phyloP scores from a whole-genome alignment of 2,329 filamentous ascomycete species.

The Pyricularia sp. region DNA sequence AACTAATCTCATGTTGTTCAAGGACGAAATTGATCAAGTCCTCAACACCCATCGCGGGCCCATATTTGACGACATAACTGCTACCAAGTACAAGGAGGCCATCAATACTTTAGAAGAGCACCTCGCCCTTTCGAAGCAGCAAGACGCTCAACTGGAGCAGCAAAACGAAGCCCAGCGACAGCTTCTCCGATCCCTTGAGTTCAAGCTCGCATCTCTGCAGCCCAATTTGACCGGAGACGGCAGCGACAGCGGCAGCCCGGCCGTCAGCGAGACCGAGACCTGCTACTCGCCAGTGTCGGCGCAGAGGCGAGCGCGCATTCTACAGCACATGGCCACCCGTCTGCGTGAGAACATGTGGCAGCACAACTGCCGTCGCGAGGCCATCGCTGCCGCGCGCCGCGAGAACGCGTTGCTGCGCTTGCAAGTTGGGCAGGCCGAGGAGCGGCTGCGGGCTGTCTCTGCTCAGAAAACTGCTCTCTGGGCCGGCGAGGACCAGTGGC shows the following conservation, averaged over 20 bases:
- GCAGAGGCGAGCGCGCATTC: constrained; percentile 14
- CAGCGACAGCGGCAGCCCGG: not conserved
- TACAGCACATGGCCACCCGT: constrained; percentile 9
- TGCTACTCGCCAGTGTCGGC: constrained; percentile 5
- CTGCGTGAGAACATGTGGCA: constrained; percentile 11
- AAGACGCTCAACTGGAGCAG: not conserved
- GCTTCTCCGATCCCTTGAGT: constrained; percentile 1
- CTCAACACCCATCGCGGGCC: constrained; percentile 9
- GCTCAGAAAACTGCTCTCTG: too few species aligned
- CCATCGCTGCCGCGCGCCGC: not conserved
- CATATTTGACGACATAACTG: constrained; percentile 4
- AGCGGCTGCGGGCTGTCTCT: constrained; percentile 4
- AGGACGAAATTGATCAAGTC: constrained; percentile 10
- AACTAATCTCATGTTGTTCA: too few species aligned
- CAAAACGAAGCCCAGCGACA: constrained; percentile 2
- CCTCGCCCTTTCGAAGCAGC: not conserved
- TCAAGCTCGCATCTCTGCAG: not conserved
- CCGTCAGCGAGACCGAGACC: not conserved
- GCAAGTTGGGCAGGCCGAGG: constrained; percentile 4
- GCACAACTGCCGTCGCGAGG: constrained; percentile 1
- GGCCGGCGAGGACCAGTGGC: not conserved
- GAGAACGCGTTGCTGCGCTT: not conserved
- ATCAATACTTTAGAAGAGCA: constrained; percentile 5
- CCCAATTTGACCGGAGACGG: not conserved
- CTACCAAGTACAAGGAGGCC: constrained; percentile 6